Evolutionary conservation across 805 yeast genomes (phyloP), one percentile per base, ranked within the genome.

Genomic region (Kluyveromyces aestuarii): DNA sequence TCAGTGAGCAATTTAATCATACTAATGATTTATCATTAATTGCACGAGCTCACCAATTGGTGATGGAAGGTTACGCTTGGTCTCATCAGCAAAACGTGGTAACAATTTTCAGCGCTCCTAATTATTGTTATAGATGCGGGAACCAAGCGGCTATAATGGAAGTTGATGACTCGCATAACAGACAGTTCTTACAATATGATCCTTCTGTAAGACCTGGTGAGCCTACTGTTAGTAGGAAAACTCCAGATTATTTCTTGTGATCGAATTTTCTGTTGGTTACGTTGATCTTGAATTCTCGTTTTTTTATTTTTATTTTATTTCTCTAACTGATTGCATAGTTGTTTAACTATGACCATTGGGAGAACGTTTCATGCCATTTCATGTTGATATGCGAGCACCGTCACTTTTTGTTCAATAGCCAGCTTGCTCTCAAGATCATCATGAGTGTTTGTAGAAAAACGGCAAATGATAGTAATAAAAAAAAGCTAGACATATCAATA

Each of bases 121-220:
- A 90, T 69, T 90, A 90, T 68, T 90, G 98, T 71, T 90, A 90
- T 69, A 79, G 98, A 72, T 90, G 98, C 73, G 98, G 98, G 61
- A 90, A 90, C 71, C 96, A 88, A 73, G 97, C 97, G 41, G 96
- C 96, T 37, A 87, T 90, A 58, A 90, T 90, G 97, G 96, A 90
- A 71, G 96, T 90, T 52, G 96, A 90, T 67, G 97, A 90, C 68
- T 84, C 82, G 65, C 91, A 87, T 69, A 82, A 86, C 67, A 83
- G 87, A 77, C 95, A 83, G 66, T 88, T 89, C 67, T 72, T 91
- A 69, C 97, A 91, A 70, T 91, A 91, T 69, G 98, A 91, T 66
- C 98, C 98, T 45, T 82, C 90, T 47, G 89, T 93, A 52, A 82
- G 99, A 71, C 96, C 97, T 13, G 96, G 96, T 51, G 99, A 91